phyloP scores from a whole-genome alignment of 2,329 filamentous ascomycete species.

The Colletotrichum scovillei region DNA sequence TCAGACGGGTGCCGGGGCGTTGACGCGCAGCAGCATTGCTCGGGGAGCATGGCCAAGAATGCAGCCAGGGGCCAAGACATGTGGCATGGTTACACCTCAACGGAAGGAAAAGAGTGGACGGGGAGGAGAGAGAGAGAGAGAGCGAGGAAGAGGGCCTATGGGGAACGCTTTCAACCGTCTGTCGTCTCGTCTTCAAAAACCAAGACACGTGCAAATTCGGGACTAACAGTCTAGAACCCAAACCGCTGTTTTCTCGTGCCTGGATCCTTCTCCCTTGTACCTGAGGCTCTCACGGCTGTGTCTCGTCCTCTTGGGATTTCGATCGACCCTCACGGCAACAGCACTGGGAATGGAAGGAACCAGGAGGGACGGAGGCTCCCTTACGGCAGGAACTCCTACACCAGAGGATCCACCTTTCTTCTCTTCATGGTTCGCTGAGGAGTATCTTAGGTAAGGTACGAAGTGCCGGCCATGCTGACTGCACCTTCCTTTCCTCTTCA shows the following conservation, averaged over 20 bases:
- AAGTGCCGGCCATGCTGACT: neutral
- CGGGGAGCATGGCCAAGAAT: conserved; percentile 6
- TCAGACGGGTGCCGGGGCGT: neutral
- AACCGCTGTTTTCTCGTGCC: neutral
- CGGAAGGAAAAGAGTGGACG: neutral
- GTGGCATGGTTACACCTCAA: conserved; percentile 20
- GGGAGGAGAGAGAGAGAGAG: neutral
- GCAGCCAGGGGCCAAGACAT: conserved; percentile 10
- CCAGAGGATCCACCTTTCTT: neutral
- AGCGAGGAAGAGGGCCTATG: neutral
- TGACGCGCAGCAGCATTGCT: conserved; percentile 19
- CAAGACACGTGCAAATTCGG: neutral
- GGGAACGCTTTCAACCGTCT: no score
- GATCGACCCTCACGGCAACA: neutral
- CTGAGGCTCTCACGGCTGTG: neutral
- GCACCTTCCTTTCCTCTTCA: neutral
- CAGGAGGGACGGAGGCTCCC: neutral
- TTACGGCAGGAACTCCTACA: neutral
- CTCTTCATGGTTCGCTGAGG: neutral
- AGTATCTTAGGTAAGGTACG: neutral
- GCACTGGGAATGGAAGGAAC: neutral
- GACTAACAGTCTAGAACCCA: neutral
- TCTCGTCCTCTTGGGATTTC: neutral
- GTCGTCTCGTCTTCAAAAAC: no score
- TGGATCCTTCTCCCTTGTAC: neutral